Conservation (phyloP, 2,329 filamentous ascomycete genomes). For the Chalaropsis ovoidea region DNA sequence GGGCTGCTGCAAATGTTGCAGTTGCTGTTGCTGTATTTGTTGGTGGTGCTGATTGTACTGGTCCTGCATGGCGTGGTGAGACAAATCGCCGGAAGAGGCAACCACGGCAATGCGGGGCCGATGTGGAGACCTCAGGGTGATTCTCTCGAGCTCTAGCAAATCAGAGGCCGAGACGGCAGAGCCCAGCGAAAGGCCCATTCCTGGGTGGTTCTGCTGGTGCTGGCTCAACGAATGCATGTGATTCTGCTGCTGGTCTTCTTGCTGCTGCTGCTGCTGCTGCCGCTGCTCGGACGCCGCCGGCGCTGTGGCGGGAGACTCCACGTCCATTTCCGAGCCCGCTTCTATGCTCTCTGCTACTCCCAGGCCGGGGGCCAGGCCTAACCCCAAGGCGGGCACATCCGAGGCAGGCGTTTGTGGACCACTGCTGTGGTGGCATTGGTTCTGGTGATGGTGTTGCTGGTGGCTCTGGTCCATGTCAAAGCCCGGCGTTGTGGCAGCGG, state of each 20-base stretch:
- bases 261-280: neutral
- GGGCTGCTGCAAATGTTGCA: conserved; percentile 1
- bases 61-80: neutral
- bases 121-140: conserved; percentile 20
- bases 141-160: conserved; percentile 17
- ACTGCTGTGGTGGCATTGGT: neutral
- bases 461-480: neutral
- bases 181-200: conserved; percentile 1
- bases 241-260: neutral
- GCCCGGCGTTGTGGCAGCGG: neutral
- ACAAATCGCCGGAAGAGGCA: conserved; percentile 14
- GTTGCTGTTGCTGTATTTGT: neutral
- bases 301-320: neutral
- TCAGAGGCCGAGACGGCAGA: conserved; percentile 18
- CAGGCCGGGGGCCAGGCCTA: neutral
- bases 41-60: neutral
- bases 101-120: conserved; percentile 14
- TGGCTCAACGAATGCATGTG: neutral
- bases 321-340: neutral
- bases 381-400: neutral
- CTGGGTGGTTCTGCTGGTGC: neutral
- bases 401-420: neutral
- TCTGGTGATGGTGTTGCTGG: neutral
- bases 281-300: neutral
- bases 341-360: neutral